phyloP scores from a whole-genome alignment of 2,329 filamentous ascomycete genomes.

The Diaporthe citrichinensis region DNA sequence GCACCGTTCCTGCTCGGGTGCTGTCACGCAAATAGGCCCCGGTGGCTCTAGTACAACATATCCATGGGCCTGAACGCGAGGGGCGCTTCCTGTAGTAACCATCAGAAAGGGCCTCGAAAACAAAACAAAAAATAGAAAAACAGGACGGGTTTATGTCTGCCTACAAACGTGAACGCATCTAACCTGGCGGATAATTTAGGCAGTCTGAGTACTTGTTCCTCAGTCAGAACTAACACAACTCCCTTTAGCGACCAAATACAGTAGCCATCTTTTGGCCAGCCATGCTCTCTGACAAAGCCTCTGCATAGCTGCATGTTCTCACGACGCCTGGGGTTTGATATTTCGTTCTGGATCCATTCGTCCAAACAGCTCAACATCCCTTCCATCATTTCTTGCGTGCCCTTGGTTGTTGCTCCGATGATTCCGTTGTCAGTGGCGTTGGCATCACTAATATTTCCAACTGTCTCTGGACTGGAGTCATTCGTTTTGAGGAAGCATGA shows the following conservation, averaged over 20 bases:
- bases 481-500: neutral
- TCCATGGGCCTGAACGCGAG: too few relatives aligned
- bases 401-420: neutral
- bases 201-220: neutral
- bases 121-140: too few relatives aligned
- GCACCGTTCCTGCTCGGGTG: neutral
- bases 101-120: neutral
- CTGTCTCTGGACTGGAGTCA: neutral
- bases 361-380: neutral
- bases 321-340: neutral
- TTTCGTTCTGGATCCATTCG: neutral
- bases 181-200: too few relatives aligned
- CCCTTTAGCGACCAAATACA: neutral
- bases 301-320: neutral
- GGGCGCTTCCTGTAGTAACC: neutral
- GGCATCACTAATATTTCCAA: neutral
- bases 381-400: too few relatives aligned
- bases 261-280: neutral
- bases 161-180: neutral
- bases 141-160: neutral
- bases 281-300: neutral
- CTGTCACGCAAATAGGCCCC: too few relatives aligned
- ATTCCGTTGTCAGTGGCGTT: neutral
- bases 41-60: too few relatives aligned
- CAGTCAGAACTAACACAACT: neutral